These are phyloP conservation scores for Lentinus brumalis DNA, from an alignment of 768 basidiomycete species.

Conservation along the genomic window DNA sequence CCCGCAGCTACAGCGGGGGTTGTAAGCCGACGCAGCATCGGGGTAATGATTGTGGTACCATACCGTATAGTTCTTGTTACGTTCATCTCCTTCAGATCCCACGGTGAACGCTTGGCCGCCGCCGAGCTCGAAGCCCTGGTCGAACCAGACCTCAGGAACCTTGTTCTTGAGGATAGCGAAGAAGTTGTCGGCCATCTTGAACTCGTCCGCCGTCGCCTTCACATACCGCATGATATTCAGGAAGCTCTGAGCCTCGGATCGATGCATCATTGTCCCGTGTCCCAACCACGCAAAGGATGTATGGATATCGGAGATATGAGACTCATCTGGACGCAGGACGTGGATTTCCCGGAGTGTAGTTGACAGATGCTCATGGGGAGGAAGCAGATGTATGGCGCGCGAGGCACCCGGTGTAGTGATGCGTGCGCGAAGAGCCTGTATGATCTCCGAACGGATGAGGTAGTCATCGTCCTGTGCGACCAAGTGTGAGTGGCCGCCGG, in stretches of 20 bases:
- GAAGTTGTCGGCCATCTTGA: conserved; percentile 73
- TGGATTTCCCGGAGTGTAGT: conserved; percentile 49
- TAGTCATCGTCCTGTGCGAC: conserved; percentile 66
- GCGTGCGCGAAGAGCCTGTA: conserved; percentile 49
- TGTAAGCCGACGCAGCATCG: background rate
- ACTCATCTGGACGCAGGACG: conserved; percentile 21
- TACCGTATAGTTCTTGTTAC: conserved; percentile 63
- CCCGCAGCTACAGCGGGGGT: conserved; percentile 42
- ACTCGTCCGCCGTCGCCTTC: conserved; percentile 49
- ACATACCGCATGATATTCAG: conserved; percentile 47
- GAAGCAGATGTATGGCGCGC: conserved; percentile 53
- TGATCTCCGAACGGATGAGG: conserved; percentile 57
- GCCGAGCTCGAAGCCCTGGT: conserved; percentile 60
- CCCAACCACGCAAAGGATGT: conserved; percentile 70
- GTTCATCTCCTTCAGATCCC: conserved; percentile 55
- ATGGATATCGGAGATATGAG: conserved; percentile 38
- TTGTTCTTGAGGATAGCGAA: conserved; percentile 59
- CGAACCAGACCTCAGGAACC: conserved; percentile 63
- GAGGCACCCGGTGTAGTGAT: conserved; percentile 29
- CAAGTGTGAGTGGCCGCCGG: conserved; percentile 1
- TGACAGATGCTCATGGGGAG: conserved; percentile 62
- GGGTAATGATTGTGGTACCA: conserved; percentile 28
- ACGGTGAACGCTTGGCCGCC: conserved; percentile 66
- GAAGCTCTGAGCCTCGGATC: conserved; percentile 47
- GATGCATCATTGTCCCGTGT: conserved; percentile 57